Conservation (phyloP, 2,329 filamentous ascomycete species). For the Fusarium sambucinum region DNA sequence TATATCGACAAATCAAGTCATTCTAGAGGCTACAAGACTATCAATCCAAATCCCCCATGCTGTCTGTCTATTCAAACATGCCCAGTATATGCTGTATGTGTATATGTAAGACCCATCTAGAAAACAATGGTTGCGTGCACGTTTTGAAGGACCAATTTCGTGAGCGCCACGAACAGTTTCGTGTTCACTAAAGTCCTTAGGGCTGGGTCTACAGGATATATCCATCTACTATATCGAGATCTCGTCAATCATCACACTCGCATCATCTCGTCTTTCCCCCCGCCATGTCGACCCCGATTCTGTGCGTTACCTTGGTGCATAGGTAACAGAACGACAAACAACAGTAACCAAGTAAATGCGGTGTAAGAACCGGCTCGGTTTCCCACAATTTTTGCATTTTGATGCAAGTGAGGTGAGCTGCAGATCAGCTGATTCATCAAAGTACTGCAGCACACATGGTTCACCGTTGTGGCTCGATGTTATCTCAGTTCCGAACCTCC, state of each 20-base stretch:
- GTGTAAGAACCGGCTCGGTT: conserved; percentile 1
- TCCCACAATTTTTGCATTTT: not conserved
- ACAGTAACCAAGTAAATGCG: not conserved
- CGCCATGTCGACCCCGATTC: conserved; percentile 1
- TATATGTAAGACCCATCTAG: not conserved
- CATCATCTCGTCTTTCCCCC: conserved; percentile 3
- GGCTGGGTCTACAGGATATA: not conserved
- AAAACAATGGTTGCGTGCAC: not conserved
- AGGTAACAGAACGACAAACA: not conserved
- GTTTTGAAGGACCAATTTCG: not conserved
- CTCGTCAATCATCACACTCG: conserved; percentile 5
- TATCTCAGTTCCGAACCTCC: not conserved
- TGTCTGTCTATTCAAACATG: not conserved
- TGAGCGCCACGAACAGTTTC: not conserved
- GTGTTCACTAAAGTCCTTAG: not conserved
- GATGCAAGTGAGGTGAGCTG: not conserved
- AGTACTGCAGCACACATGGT: not conserved
- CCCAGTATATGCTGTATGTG: not conserved
- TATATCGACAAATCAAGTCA: not conserved
- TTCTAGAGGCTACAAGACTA: no score
- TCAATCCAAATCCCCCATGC: not conserved
- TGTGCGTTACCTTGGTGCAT: not conserved
- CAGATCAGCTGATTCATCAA: not conserved
- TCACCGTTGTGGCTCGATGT: not conserved
- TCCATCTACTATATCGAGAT: not conserved